Evolutionary conservation across 345 rosid species (phyloP), one percentile per base, ranked within the genome.

Genomic region (Bruguiera sexangula): DNA sequence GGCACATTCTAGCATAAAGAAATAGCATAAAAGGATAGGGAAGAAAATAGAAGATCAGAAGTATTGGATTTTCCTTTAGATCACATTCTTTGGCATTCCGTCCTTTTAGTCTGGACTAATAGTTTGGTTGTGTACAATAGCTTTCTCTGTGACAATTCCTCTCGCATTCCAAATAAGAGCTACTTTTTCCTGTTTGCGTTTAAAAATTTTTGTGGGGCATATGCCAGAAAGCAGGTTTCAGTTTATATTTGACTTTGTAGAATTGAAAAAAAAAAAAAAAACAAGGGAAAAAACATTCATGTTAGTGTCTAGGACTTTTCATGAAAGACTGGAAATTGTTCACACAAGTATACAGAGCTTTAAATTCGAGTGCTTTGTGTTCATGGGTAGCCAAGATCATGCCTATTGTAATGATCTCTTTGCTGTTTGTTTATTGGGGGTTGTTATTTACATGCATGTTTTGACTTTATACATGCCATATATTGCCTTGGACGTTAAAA

Each of bases 121-220:
- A 62, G 62, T 52, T 75, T 46, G 61, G 68, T 69, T 63, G 29
- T 83, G 86, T 78, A 83, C 76, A 52, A 80, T 75, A 75, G 67
- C 62, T 21, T 43, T 48, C 78, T 72, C 76, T 68, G 57, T 78
- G 74, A 76, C 76, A 69, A 62, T 54, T 71, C 67, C 31, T 76
- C 76, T 69, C 80, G 54, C 64, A 58, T 71, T 63, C 63, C 56
- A 37, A 80, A 80, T 80, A 74, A 82, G 69, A 68, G 57, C 60
- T 65, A 71, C 77, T 58, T 74, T 76, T 62, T 46, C 55, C 68
- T 62, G 58, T 60, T 78, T 69, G 8, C 60, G 39, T 61, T 64
- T 27, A 65, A 66, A 50, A 58, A 5, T 22, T 31, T 51, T 50
- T 58, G 36, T n/a, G 48, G 16, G 64, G 65, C 65, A 59, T 67